phyloP scores from a whole-genome alignment of 768 basidiomycete genomes.

The Suillus variegatus region DNA sequence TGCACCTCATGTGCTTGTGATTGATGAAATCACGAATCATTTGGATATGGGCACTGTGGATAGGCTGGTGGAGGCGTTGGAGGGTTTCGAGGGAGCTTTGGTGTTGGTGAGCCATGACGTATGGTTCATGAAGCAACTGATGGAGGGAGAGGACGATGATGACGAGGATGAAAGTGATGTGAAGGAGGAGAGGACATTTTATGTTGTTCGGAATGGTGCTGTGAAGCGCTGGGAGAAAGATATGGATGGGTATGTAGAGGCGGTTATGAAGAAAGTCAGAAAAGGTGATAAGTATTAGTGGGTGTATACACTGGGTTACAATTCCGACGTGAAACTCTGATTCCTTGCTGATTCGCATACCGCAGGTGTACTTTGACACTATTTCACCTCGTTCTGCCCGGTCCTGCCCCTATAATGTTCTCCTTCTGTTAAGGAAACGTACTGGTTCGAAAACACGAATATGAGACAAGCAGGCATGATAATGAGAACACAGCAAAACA shows the following conservation, averaged over 20 bases:
- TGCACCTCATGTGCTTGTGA: conserved; percentile 53
- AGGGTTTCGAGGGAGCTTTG: conserved; percentile 53
- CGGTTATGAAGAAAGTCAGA: conserved; percentile 26
- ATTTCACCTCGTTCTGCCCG: not conserved
- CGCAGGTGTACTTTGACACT: not conserved
- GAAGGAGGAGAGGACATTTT: conserved; percentile 15
- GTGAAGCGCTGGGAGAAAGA: conserved; percentile 28
- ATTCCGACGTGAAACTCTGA: not conserved
- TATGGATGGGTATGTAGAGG: conserved; percentile 32
- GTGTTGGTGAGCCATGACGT: conserved; percentile 70
- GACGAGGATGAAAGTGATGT: conserved; percentile 25
- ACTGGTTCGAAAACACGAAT: not conserved
- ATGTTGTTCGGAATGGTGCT: conserved; percentile 25
- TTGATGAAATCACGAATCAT: conserved; percentile 71
- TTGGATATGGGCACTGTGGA: conserved; percentile 62
- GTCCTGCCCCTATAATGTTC: not conserved
- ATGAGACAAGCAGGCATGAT: not conserved
- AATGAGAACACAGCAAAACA: not conserved
- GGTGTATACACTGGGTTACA: not conserved
- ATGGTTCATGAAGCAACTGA: conserved; percentile 25
- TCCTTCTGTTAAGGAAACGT: conserved; percentile 1
- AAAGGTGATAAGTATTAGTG: conserved; percentile 2
- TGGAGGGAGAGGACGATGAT: conserved; percentile 23
- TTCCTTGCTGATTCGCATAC: too few species aligned
- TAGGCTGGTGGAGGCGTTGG: conserved; percentile 53